Percentiles rank a stretch among this genome's conserved stretches.
Conservation (phyloP, 306 rosid species). For the Begonia peltatifolia region DNA sequence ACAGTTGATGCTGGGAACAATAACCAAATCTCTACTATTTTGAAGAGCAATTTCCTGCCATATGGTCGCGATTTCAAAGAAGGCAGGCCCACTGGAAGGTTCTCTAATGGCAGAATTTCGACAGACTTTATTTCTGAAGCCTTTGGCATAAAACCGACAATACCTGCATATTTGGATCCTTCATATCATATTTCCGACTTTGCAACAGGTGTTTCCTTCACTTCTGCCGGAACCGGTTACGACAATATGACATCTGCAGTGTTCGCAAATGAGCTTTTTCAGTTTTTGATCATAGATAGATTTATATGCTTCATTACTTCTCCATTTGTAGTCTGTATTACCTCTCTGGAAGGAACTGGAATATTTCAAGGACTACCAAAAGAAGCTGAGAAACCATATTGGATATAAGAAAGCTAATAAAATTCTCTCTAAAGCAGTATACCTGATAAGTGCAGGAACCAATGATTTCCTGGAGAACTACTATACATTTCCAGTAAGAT, state of each 20-base stretch:
- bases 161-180: conserved; percentile 55
- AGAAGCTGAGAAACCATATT: conserved; percentile 22
- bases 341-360: conserved; percentile 50
- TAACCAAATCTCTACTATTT: conserved; percentile 28
- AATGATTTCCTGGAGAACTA: conserved; percentile 56
- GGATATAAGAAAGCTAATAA: conserved; percentile 28
- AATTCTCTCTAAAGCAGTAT: conserved; percentile 27
- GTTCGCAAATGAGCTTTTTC: not conserved
- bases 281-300: not conserved
- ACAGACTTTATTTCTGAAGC: conserved; percentile 47
- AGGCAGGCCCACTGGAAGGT: conserved; percentile 34
- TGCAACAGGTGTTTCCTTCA: conserved; percentile 45
- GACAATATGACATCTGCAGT: conserved; percentile 41
- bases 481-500: conserved; percentile 17
- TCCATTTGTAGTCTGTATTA: conserved; percentile 32
- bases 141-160: conserved; percentile 23
- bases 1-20: conserved; percentile 59
- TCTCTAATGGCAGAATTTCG: conserved; percentile 36
- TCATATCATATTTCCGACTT: conserved; percentile 21
- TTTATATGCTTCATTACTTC: conserved; percentile 1
- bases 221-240: conserved; percentile 60
- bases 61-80: conserved; percentile 38
- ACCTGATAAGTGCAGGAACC: conserved; percentile 40
- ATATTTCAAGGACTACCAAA: conserved; percentile 38
- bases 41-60: conserved; percentile 37